Evolutionary conservation across 495 filamentous ascomycete genomes (phyloP).

Genomic region (Astrothelium subdiscretum): DNA sequence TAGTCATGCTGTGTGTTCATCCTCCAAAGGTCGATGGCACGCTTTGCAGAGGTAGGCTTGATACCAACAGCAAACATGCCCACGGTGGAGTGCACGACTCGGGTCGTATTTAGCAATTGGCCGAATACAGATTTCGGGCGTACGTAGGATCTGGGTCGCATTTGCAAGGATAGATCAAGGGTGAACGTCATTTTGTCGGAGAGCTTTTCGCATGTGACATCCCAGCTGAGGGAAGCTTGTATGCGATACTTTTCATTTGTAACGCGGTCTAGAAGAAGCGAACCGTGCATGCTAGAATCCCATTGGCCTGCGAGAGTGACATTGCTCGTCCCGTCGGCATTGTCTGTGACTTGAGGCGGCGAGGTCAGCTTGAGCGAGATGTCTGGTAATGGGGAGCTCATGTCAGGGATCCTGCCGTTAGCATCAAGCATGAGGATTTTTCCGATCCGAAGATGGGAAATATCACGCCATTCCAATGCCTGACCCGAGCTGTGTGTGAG

Average conservation of each 20-base stretch:
- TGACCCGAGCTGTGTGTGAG: conserved; percentile 83
- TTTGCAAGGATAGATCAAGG: conserved; percentile 65
- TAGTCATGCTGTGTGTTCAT: conserved; percentile 93
- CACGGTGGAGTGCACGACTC: conserved; percentile 76
- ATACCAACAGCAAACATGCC: conserved; percentile 77
- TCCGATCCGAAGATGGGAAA: conserved; percentile 62
- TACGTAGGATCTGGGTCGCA: conserved; percentile 72
- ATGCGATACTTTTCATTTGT: conserved; percentile 87
- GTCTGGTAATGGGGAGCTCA: conserved; percentile 57
- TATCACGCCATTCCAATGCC: conserved; percentile 73
- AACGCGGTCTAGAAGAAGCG: conserved; percentile 74
- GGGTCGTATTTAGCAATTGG: conserved; percentile 70
- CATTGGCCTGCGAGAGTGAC: conserved; percentile 80
- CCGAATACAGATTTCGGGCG: conserved; percentile 78
- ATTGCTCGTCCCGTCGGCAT: conserved; percentile 85
- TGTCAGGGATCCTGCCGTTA: conserved; percentile 70
- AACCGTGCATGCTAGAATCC: conserved; percentile 90
- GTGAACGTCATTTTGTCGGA: conserved; percentile 76
- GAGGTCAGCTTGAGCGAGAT: conserved; percentile 64
- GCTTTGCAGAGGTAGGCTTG: conserved; percentile 77
- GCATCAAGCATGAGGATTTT: conserved; percentile 72
- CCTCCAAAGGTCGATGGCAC: conserved; percentile 86
- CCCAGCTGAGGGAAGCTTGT: conserved; percentile 75
- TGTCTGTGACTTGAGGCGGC: conserved; percentile 62
- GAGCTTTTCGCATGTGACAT: conserved; percentile 66